A percentile compares a stretch with the other conserved stretches of the same genome.
These are phyloP conservation scores for Luzula sylvatica DNA, from an alignment of 176 grass and related monocot species.

Conservation along the genomic window DNA sequence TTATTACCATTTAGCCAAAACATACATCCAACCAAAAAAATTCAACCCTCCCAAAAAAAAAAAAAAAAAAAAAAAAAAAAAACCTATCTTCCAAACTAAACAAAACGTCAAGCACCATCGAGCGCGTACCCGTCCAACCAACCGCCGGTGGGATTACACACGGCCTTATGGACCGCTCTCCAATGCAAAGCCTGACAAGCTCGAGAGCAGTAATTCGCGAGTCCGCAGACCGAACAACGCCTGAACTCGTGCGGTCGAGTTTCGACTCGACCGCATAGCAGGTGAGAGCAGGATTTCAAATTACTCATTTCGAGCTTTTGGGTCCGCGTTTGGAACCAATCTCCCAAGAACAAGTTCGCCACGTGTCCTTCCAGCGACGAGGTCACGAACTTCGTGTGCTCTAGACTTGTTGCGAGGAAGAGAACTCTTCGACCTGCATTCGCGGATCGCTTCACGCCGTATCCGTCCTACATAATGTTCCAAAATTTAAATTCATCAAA, in stretches of 20 bases:
- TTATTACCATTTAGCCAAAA: neutral
- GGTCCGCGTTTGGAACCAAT: conserved; percentile 23
- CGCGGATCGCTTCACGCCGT: conserved; percentile 9
- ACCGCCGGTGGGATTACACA: conserved; percentile 26
- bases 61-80: neutral
- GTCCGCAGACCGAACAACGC: conserved; percentile 20
- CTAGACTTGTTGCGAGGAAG: conserved; percentile 15
- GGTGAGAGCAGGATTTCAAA: conserved; percentile 24
- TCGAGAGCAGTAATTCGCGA: conserved; percentile 36
- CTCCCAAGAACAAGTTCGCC: conserved; percentile 33
- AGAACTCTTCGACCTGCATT: conserved; percentile 16
- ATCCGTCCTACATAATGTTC: too few relatives aligned
- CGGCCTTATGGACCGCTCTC: conserved; percentile 20
- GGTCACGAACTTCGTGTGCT: conserved; percentile 8
- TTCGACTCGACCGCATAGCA: conserved; percentile 25
- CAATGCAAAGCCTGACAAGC: conserved; percentile 32
- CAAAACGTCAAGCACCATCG: neutral
- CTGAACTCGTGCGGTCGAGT: conserved; percentile 28
- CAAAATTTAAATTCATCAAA: too few relatives aligned
- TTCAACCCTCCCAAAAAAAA: neutral
- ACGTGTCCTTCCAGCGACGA: conserved; percentile 16
- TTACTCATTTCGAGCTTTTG: neutral
- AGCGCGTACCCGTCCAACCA: neutral
- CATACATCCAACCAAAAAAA: neutral
- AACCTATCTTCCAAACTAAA: neutral